phyloP scores from a whole-genome alignment of 768 basidiomycete species.

The Paxillus involutus region DNA sequence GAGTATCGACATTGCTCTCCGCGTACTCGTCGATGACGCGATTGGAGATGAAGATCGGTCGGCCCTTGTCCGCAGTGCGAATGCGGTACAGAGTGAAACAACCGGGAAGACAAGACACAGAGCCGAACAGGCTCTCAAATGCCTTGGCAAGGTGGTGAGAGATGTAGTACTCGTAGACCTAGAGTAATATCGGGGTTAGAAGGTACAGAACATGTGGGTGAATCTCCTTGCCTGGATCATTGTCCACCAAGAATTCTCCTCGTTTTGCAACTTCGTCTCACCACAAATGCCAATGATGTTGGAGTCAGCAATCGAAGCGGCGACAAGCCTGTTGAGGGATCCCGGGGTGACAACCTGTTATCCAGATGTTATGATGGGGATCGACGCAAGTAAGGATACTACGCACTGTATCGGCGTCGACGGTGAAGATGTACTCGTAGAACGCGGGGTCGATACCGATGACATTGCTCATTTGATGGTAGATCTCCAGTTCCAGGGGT shows the following conservation, averaged over 20 bases:
- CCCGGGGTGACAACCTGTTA: slow-evolving; percentile 58
- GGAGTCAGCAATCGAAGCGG: slow-evolving; percentile 57
- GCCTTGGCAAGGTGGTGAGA: slow-evolving; percentile 68
- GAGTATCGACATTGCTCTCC: slow-evolving; percentile 62
- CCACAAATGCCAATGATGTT: slow-evolving; percentile 69
- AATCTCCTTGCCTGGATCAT: slow-evolving; percentile 60
- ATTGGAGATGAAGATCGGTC: slow-evolving; percentile 71
- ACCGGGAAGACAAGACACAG: slow-evolving; percentile 71
- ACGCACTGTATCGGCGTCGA: slow-evolving; percentile 65
- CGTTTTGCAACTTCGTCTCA: slow-evolving; percentile 68
- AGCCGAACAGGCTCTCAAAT: slow-evolving; percentile 68
- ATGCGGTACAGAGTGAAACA: slow-evolving; percentile 74
- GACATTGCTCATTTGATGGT: slow-evolving; percentile 74
- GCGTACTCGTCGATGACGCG: slow-evolving; percentile 71
- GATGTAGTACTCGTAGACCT: slow-evolving; percentile 72
- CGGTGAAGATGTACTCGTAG: slow-evolving; percentile 73
- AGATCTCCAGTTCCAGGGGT: slow-evolving; percentile 67
- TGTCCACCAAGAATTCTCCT: slow-evolving; percentile 71
- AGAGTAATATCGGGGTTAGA: slow-evolving; percentile 7
- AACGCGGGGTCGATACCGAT: slow-evolving; percentile 76
- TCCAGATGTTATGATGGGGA: slow-evolving; percentile 11
- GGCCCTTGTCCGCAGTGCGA: slow-evolving; percentile 70
- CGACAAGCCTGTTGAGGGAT: slow-evolving; percentile 69
- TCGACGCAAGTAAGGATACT: background rate
- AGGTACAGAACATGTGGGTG: background rate